Base-by-base conservation (phyloP, 345 rosid genomes). In the Eucalyptus brandiana region DNA sequence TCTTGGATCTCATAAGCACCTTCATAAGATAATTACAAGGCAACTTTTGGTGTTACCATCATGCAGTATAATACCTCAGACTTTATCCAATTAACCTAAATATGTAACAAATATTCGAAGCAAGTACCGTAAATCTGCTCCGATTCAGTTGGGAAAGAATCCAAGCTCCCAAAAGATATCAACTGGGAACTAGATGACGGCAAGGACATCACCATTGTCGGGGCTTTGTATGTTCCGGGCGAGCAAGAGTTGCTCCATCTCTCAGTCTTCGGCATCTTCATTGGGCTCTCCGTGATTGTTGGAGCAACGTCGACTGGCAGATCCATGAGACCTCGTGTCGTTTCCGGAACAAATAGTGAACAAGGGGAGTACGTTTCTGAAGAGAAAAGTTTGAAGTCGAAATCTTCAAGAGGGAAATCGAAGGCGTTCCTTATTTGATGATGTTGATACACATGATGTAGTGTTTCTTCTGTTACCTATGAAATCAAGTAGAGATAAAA, bases 91-190 rank as follows among this genome's bases (percentile, higher is more conserved):
- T 53, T 1, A 58, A 58, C 65, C 30, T 58, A 24, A 23, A 81
- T 47, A 81, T 23, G 49, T 24, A 83, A 42, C 65, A 14, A 6
- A 42, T 16, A 24, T 24, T 21, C 17, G 15, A 83, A 18, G 51
- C 12, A 18, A n/a, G 50, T 34, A 32, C 85, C 45, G 6, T 15
- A 19, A 37, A 37, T 30, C 49, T 83, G 44, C 11, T n/a, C 18
- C 60, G 87, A 87, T 34, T 83, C 32, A 87, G 88, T 87, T 3
- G 91, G 90, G 45, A 92, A 44, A 6, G 94, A 89, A 49, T 37
- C 86, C 12, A 90, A 88, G 87, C 91, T 93, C 23, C 90, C 91
- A 58, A 93, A 94, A 76, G 96, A 93, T 81, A 93, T 93, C 19
- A 92, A 89, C 16, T 88, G 91, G 76, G 96, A 90, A 44, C 90